phyloP scores from a whole-genome alignment of 2,329 filamentous ascomycete genomes.

The Metarhizium guizhouense region DNA sequence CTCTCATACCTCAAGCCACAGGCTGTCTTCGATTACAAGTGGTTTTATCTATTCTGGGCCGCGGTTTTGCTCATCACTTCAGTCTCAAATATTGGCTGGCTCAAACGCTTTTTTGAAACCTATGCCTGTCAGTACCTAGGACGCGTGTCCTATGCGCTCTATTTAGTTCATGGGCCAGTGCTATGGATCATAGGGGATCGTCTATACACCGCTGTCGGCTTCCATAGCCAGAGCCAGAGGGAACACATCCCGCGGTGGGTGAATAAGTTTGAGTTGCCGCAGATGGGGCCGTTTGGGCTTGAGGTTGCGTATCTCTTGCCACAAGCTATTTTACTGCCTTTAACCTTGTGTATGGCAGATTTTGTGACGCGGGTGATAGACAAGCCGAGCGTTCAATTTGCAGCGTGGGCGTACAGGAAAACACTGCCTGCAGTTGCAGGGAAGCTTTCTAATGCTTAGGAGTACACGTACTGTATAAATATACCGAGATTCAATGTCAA shows the following conservation, averaged over 20 bases:
- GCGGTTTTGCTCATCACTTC: constrained; percentile 46
- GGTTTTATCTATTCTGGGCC: constrained; percentile 59
- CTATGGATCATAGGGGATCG: constrained; percentile 52
- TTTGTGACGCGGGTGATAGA: constrained; percentile 48
- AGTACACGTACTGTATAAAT: too few species aligned
- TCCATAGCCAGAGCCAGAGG: constrained; percentile 37
- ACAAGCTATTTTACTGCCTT: constrained; percentile 49
- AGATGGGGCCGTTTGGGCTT: constrained; percentile 47
- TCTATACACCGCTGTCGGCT: constrained; percentile 53
- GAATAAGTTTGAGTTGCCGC: constrained; percentile 45
- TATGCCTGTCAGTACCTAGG: constrained; percentile 53
- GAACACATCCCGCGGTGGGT: constrained; percentile 46
- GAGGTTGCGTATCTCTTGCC: constrained; percentile 51
- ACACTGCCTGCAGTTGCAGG: too few species aligned
- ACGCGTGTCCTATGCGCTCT: constrained; percentile 52
- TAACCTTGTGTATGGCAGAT: constrained; percentile 49
- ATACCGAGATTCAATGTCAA: too few species aligned
- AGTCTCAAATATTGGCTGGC: constrained; percentile 45
- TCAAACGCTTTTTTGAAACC: constrained; percentile 50
- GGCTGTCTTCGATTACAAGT: constrained; percentile 57
- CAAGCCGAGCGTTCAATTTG: constrained; percentile 48
- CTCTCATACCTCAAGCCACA: constrained; percentile 55
- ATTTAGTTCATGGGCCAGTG: constrained; percentile 55
- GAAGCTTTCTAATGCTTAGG: too few species aligned
- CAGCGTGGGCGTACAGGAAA: too few species aligned